Conservation (phyloP, 2,329 filamentous ascomycete genomes). For the Penicillium verrucosum region DNA sequence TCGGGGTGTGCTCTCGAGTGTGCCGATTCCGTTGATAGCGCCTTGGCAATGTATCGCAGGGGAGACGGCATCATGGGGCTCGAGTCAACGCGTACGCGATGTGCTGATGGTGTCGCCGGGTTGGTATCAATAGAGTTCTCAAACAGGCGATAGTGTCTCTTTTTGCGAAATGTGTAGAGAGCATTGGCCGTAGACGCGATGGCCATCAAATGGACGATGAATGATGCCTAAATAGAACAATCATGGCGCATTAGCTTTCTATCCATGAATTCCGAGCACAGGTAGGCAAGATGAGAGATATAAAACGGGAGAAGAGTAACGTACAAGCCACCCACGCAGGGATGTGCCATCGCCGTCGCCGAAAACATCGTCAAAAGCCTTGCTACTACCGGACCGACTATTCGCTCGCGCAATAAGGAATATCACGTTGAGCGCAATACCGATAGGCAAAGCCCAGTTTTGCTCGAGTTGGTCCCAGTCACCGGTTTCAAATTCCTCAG, state of each 20-base stretch:
- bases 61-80: constrained; percentile 76
- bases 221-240: constrained; percentile 53
- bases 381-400: constrained; percentile 51
- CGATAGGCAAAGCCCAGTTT: constrained; percentile 70
- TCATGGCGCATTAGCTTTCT: constrained; percentile 1
- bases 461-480: constrained; percentile 80
- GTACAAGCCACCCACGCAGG: constrained; percentile 66
- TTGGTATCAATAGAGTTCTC: constrained; percentile 75
- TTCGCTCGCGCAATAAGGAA: constrained; percentile 84
- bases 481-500: constrained; percentile 85
- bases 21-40: constrained; percentile 68
- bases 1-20: constrained; percentile 75
- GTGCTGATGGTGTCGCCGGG: constrained; percentile 78
- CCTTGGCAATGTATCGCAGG: constrained; percentile 66
- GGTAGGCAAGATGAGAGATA: not conserved
- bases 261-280: not conserved
- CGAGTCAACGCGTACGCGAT: constrained; percentile 82
- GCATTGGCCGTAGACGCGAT: constrained; percentile 70
- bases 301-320: constrained; percentile 22
- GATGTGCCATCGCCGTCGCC: constrained; percentile 62
- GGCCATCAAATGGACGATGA: constrained; percentile 68
- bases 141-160: constrained; percentile 86
- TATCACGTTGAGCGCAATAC: constrained; percentile 70
- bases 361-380: constrained; percentile 76
- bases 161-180: constrained; percentile 75